Evolutionary conservation across 345 rosid species (phyloP).

Genomic region (Pseudoturritis turrita): DNA sequence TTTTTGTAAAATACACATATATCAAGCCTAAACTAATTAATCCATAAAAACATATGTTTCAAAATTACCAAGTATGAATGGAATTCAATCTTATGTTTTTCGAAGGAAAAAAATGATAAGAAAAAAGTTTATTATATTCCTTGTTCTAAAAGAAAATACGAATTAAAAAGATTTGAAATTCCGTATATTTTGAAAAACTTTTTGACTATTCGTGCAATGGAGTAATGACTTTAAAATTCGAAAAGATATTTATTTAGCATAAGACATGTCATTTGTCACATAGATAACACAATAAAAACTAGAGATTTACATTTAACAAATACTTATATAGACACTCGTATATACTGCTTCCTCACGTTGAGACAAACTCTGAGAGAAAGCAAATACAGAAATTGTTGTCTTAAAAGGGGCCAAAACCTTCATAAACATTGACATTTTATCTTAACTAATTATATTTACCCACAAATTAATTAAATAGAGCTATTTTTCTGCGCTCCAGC

Average conservation of each 20-base stretch:
- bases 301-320: not conserved
- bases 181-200: not conserved
- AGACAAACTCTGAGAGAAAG: not conserved
- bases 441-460: slow-evolving; percentile 9
- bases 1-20: too few relatives aligned
- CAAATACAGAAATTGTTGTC: slow-evolving; percentile 7
- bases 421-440: not conserved
- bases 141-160: not conserved
- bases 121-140: not conserved
- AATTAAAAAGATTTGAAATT: not conserved
- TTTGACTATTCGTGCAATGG: not conserved
- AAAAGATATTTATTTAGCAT: not conserved
- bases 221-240: not conserved
- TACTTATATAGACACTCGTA: not conserved
- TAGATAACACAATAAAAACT: not conserved
- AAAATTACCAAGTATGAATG: not conserved
- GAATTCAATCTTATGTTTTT: not conserved
- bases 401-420: not conserved
- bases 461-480: slow-evolving; percentile 3
- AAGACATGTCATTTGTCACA: not conserved
- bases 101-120: not conserved
- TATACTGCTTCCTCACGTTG: not conserved
- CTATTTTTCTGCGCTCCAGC: not conserved
- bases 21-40: too few relatives aligned
- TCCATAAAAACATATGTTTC: too few relatives aligned